Evolutionary conservation across 2,329 filamentous ascomycete genomes (phyloP), one percentile per base, ranked within the genome.

Genomic region (Cordyceps militaris): DNA sequence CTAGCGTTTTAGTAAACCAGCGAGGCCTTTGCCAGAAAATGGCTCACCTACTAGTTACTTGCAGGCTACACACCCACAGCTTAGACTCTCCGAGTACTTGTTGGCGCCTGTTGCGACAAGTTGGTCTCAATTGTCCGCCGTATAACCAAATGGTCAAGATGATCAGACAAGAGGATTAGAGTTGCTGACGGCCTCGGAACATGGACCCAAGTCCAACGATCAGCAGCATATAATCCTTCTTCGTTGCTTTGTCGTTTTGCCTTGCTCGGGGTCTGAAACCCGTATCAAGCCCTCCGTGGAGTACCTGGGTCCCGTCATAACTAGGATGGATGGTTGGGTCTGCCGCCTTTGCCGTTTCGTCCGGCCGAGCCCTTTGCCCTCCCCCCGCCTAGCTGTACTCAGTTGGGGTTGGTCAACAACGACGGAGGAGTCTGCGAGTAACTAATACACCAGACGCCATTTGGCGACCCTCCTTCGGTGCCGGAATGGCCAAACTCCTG

Each of bases 331-430:
- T 56, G 38, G 34, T 16, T 14, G 53, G 53, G 53, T 40, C 54
- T 49, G 54, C 54, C 54, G 54, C 54, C 54, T 43, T 56, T 56
- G 54, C 54, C 54, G 54, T 56, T 38, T 56, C 46, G 44, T 56
- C 53, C 44, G 54, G n/a, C 44, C 54, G 26, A 44, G 19, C 36
- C 43, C 24, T 40, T 55, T 23, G 30, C 24, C 23, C 32, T 48
- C 16, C 13, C 48, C 47, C n/a, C n/a, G n/a, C n/a, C n/a, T n/a
- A n/a, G n/a, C n/a, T n/a, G n/a, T n/a, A n/a, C n/a, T n/a, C n/a
- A n/a, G n/a, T 38, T 32, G 30, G 14, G 30, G 40, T 26, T 42
- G 38, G 38, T 19, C 24, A 43, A 24, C 34, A 13, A 26, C 11
- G 50, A 30, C 43, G 50, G 38, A 30, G 43, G 50, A 34, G 14